A percentile compares a stretch with the other conserved stretches of the same genome.
Evolutionary conservation across 148 eudicot species (phyloP).

Genomic region (Silene uniflora): DNA sequence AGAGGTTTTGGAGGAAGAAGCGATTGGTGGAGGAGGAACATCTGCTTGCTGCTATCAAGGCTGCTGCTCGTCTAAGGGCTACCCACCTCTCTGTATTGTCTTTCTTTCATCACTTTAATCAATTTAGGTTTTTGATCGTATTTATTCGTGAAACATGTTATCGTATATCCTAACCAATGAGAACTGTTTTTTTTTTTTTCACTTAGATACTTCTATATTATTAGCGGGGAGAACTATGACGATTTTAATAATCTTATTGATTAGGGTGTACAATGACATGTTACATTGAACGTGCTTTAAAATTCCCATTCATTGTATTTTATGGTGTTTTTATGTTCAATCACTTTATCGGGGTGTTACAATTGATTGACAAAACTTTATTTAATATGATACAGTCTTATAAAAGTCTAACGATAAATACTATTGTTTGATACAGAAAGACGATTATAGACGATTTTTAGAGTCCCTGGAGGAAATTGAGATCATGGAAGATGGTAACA

Average conservation of each 20-base stretch:
- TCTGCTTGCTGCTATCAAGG: slow-evolving; percentile 64
- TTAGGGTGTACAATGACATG: no score
- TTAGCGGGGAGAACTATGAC: no score
- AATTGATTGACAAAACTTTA: no score
- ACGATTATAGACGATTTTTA: slow-evolving; percentile 45
- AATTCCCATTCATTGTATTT: no score
- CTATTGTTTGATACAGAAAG: slow-evolving; percentile 33
- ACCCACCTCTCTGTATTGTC: slow-evolving; percentile 49
- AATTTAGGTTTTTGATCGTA: not conserved
- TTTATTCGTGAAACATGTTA: not conserved
- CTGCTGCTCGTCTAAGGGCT: slow-evolving; percentile 66
- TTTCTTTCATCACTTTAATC: not conserved
- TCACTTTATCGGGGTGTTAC: no score
- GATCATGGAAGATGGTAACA: slow-evolving; percentile 18
- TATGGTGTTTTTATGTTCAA: no score
- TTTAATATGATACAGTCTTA: no score
- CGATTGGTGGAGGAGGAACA: slow-evolving; percentile 67
- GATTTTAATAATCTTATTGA: no score
- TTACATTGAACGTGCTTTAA: no score
- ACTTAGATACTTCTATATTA: no score
- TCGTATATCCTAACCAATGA: no score
- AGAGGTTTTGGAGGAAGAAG: slow-evolving; percentile 59
- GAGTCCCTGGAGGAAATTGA: slow-evolving; percentile 37
- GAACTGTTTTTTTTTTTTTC: no score
- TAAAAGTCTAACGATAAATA: not conserved